Percentiles rank a stretch among this genome's conserved stretches.
Evolutionary conservation across 768 basidiomycete genomes (phyloP).

Genomic region (Boletus insuetus): DNA sequence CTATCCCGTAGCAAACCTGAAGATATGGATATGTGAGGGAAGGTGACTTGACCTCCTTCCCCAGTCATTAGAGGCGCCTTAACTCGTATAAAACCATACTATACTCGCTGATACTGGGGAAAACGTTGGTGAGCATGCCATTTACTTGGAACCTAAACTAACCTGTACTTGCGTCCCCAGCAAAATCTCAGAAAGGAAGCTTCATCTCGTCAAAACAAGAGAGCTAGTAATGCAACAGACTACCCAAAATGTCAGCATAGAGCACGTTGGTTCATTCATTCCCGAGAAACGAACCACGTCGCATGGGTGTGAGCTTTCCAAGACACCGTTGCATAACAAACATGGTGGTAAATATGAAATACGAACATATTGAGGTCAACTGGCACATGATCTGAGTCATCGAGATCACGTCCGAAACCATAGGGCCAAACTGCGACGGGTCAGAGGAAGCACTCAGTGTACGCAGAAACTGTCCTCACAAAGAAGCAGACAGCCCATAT

Average conservation of each 20-base stretch:
- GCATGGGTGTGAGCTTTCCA: constrained; percentile 1
- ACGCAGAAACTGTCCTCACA: constrained; percentile 5
- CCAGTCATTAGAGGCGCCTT: background rate
- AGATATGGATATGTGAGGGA: background rate
- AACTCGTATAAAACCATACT: background rate
- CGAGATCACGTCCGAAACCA: constrained; percentile 23
- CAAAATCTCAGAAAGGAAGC: no score
- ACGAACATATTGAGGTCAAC: constrained; percentile 14
- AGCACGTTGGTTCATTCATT: background rate
- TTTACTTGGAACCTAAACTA: background rate
- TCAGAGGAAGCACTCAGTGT: background rate
- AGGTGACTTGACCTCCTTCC: background rate
- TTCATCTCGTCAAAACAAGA: constrained; percentile 5
- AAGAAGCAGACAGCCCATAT: constrained; percentile 22
- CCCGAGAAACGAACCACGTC: constrained; percentile 1
- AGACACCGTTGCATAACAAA: constrained; percentile 5
- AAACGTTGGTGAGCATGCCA: background rate
- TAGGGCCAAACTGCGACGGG: constrained; percentile 16
- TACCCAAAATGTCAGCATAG: constrained; percentile 1
- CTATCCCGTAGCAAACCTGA: background rate
- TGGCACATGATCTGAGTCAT: constrained; percentile 11
- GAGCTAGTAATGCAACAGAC: background rate
- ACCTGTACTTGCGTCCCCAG: background rate
- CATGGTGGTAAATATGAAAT: constrained; percentile 7
- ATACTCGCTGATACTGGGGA: constrained; percentile 2